Percentiles rank a stretch among this genome's conserved stretches.
Evolutionary conservation across 345 rosid genomes (phyloP).

Genomic region (Lumnitzera littorea): DNA sequence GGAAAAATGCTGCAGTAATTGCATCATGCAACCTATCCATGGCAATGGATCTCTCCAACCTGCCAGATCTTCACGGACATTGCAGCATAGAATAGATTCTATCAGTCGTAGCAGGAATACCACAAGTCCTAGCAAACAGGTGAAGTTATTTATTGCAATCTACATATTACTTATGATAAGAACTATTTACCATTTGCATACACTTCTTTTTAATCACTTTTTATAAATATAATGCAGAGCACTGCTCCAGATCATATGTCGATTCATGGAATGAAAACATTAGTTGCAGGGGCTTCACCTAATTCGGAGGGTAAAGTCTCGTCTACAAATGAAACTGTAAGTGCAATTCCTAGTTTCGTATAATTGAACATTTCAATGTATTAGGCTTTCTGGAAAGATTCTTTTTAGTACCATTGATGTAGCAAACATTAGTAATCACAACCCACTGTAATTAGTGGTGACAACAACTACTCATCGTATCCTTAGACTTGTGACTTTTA

Average conservation of each 20-base stretch:
- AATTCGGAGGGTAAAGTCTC: conserved; percentile 20
- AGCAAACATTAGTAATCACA: too few species aligned
- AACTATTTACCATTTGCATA: not conserved
- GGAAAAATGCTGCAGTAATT: conserved; percentile 25
- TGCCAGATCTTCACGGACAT: conserved; percentile 28
- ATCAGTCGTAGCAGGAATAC: conserved; percentile 30
- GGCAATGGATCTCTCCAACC: conserved; percentile 25
- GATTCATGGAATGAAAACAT: conserved; percentile 27
- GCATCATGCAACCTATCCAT: conserved; percentile 28
- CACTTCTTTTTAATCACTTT: not conserved
- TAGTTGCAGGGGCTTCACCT: conserved; percentile 18
- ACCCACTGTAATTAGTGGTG: too few species aligned
- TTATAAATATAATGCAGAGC: conserved; percentile 23
- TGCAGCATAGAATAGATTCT: conserved; percentile 13
- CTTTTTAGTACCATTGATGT: too few species aligned
- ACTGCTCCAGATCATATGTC: conserved; percentile 14
- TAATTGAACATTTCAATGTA: conserved; percentile 6
- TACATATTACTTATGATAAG: not conserved
- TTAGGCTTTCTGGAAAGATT: not conserved
- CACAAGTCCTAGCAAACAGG: conserved; percentile 47
- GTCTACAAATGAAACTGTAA: conserved; percentile 18
- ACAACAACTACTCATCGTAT: too few species aligned
- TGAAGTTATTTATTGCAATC: conserved; percentile 8
- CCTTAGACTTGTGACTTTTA: too few species aligned
- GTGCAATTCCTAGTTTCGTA: conserved; percentile 5